Base-by-base conservation (phyloP, 345 rosid species). In the Eutrema yunnanense region DNA sequence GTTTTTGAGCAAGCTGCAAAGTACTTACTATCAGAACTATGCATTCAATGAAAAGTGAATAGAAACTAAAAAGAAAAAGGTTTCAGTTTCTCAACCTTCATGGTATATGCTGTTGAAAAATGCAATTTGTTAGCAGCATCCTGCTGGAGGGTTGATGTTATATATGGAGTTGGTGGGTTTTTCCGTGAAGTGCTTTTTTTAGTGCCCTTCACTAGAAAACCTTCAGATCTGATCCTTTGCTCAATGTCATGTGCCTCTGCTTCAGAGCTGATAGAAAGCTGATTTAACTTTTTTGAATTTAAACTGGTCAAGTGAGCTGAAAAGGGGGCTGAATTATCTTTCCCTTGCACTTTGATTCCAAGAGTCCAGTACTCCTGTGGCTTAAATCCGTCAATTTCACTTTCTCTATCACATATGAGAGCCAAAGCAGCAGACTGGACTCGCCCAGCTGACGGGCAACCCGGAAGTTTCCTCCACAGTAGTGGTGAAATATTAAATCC, bases 341-440 rank as follows among this genome's bases (percentile, higher is more conserved):
- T 75, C 55, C 58, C 79, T 50, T 78, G 80, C 71, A 88, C 83
- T 70, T 74, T 78, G 76, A 76, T 89, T 48, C 79, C 90, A 43
- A 87, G 68, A 42, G 84, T 88, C 98, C 98, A 95, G 79, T 87
- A 95, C 73, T 92, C 99, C 65, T 81, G 93, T 40, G 90, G 85
- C 67, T 82, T 85, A 79, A 92, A 95, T 70, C 87, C 87, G 40
- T 95, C 98, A 77, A 95, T 84, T 81, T 95, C 98, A 78, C 76
- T 79, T 84, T 95, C 99, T 81, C 96, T 85, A 75, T 92, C 99
- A 82, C 90, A 90, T 73, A 90, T 73, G 72, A 95, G 96, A 73
- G 94, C 84, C 68, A 95, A 73, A 41, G 99, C 99, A 78, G 97
- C 96, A 77, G 99, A 95, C 69, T 95, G 99, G 78, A 95, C 99